Evolutionary conservation across 2,329 filamentous ascomycete genomes (phyloP).

Genomic region (Aquanectria penicillioides): DNA sequence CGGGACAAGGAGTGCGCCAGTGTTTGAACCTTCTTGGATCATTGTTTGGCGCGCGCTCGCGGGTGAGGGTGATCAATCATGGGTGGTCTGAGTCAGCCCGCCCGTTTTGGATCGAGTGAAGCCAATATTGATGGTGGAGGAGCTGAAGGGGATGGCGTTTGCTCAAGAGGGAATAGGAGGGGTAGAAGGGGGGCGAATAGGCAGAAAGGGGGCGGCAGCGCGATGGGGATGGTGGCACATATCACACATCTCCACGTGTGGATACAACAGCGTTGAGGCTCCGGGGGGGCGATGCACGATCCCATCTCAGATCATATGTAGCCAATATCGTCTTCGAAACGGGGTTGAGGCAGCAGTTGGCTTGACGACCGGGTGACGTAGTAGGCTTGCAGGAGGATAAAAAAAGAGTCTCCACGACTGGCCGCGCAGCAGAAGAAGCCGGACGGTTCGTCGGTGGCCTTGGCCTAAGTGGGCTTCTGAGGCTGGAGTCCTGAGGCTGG

Average conservation of each 20-base stretch:
- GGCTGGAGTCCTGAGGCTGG: slow-evolving; percentile 13
- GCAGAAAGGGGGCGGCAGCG: slow-evolving; percentile 11
- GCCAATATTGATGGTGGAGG: slow-evolving; percentile 22
- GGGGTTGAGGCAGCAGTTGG: slow-evolving; percentile 2
- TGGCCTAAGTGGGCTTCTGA: background rate
- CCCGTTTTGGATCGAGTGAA: slow-evolving; percentile 7
- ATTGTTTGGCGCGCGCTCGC: background rate
- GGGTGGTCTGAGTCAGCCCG: slow-evolving; percentile 25
- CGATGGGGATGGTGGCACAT: background rate
- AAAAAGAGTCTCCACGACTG: slow-evolving; percentile 3
- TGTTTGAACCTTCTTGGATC: slow-evolving; percentile 7
- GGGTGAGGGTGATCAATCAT: background rate
- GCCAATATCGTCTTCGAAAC: slow-evolving; percentile 2
- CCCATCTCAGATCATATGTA: slow-evolving; percentile 11
- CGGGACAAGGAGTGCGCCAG: too few species aligned
- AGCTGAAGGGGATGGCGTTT: slow-evolving; percentile 21
- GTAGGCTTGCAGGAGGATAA: slow-evolving; percentile 1
- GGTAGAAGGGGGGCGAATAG: background rate
- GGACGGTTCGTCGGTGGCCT: background rate
- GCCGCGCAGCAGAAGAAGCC: slow-evolving; percentile 14
- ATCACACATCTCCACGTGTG: slow-evolving; percentile 17
- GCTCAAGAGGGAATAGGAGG: background rate
- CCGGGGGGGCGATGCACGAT: slow-evolving; percentile 14
- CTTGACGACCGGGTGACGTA: slow-evolving; percentile 16
- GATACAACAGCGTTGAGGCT: slow-evolving; percentile 26